These are phyloP conservation scores for Arthrobotrys sinensis DNA, from an alignment of 2,329 filamentous ascomycete genomes.

Conservation along the genomic window DNA sequence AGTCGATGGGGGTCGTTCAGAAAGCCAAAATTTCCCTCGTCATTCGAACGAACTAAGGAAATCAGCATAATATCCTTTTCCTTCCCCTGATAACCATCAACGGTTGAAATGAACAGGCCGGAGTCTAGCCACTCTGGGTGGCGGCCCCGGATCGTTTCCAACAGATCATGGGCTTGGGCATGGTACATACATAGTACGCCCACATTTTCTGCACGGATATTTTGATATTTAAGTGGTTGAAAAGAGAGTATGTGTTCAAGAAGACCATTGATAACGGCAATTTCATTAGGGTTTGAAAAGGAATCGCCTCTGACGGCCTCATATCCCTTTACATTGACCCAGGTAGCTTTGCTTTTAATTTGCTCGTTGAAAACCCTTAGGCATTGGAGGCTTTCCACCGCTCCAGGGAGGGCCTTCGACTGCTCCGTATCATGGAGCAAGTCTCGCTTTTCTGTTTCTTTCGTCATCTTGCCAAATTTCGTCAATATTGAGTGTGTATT, in stretches of 20 bases:
- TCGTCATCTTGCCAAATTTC: too few species aligned
- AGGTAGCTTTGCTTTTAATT: too few species aligned
- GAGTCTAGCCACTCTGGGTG: neutral
- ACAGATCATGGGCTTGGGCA: neutral
- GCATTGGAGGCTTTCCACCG: too few species aligned
- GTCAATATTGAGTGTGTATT: neutral
- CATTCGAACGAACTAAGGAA: neutral
- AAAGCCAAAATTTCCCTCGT: neutral
- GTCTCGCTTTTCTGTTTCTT: too few species aligned
- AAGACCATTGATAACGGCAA: neutral
- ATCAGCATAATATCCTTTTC: constrained; percentile 14
- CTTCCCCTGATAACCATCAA: neutral
- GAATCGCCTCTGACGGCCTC: too few species aligned
- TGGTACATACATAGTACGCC: neutral
- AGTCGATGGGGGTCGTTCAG: constrained; percentile 3
- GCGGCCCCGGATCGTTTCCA: neutral
- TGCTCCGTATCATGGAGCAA: too few species aligned
- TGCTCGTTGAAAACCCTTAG: too few species aligned
- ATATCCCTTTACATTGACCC: too few species aligned
- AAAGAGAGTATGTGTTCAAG: neutral
- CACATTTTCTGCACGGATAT: neutral
- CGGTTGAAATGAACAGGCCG: neutral
- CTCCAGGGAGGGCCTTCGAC: too few species aligned
- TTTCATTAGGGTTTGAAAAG: neutral
- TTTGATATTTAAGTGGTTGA: too few species aligned